Base-by-base conservation (phyloP, 768 basidiomycete species). In the Leucocoprinus birnbaumii region DNA sequence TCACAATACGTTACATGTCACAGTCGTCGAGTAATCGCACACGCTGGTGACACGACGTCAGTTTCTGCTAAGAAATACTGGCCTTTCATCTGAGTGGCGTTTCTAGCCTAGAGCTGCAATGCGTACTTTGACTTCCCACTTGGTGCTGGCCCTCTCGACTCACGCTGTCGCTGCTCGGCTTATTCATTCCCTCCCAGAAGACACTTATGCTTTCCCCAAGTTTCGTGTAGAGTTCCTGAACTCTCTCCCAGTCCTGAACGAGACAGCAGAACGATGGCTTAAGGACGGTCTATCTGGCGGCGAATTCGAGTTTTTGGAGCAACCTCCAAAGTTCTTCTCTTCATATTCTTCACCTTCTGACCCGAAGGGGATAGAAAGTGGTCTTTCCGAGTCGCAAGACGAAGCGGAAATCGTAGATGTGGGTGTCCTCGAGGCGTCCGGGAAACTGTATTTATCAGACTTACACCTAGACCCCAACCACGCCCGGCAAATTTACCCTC, bases 141-240 rank as follows among this genome's bases (percentile, higher is more conserved):
- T 68, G 44, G 48, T 63, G 61, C 64, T 67, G 61, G 67, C 63
- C 51, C 63, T 63, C 59, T 56, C 59, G 61, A 44, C 67, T 53
- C 55, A 56, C 56, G 42, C 66, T 51, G 62, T 68, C 48, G 64
- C 70, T 40, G 69, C 79, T 38, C 74, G 77, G 49, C 59, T 83
- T n/a, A 66, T 85, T 25, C 85, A 90, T 64, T 83, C 86, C 8
- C 77, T 91, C 44, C 90, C 91, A 25, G 87, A 92, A 62, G 91
- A 94, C 62, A 75, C 84, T 14, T 80, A 84, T 67, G 86, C 91
- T 0, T 91, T 86, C 65, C 92, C 91, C 59, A 94, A 94, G 66
- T 88, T 83, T 66, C 79, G 82, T 40, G 85, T 94, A 57, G 72
- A 84, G 38, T 94, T 90, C 69, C 80, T 94, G 64, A 89, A 90